Base-by-base conservation (phyloP, 1,139 yeast species). In the Candida sanyaensis region DNA sequence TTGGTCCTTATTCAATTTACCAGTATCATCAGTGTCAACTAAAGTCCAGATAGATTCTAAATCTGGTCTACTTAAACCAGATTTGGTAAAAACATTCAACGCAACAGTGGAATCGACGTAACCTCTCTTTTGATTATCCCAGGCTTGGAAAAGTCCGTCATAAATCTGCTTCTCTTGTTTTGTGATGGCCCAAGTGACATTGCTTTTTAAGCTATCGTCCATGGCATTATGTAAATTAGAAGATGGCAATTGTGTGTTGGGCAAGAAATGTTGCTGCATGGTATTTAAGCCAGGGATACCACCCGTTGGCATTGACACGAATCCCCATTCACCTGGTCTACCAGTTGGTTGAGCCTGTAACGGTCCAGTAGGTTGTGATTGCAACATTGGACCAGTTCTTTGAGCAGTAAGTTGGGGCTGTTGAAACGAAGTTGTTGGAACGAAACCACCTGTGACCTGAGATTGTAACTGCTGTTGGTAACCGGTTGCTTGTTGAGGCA, bases 31-130 rank as follows among this genome's bases (percentile, higher is more conserved):
- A 21, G 81, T 74, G 60, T 88, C 92, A 33, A 87, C 81, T 54
- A 87, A 72, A 47, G 87, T 90, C 99, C 99, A 93, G 53, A 93
- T 89, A 34, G 84, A 77, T 64, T 92, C 98, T 53, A 93, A 77
- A 57, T 92, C 97, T 8, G 83, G 79, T 65, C 97, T 82, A 49
- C 84, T 78, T 55, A 93, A 79, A 1, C 98, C 98, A 27, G 96
- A 87, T 67, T 93, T 93, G 43, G 95, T 86, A 66, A 93, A 91
- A 34, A 93, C 86, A 52, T 83, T 83, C 47, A 93, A 90, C 1
- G 97, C 97, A 13, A 86, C 83, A 37, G 82, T 83, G 11, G 98
- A 96, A 48, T 84, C 86, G 48, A 93, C 77, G 53, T 71, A 78
- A 0, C 99, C 98, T 44, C 72, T 75, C 43, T 78, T 77, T 30